A percentile compares a stretch with the other conserved stretches of the same genome.
Conservation (phyloP, 208 protist species). For the Zelonia costaricensis region DNA sequence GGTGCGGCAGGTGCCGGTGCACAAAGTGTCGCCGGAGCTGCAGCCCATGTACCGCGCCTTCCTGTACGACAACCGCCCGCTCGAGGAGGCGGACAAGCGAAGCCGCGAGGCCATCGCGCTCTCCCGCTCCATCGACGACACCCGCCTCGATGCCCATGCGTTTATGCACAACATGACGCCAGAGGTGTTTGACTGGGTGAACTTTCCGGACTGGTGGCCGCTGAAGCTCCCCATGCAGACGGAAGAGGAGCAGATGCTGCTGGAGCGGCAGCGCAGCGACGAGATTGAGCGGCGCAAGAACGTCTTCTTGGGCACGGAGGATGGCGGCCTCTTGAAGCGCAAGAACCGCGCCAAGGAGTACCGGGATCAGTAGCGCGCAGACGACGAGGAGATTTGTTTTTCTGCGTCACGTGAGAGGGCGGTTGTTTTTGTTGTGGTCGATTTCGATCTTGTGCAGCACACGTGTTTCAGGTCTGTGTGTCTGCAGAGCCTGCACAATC, state of each 20-base stretch:
- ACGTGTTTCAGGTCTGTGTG: too few relatives aligned
- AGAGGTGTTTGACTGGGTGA: slow-evolving; percentile 87
- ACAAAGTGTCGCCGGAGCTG: slow-evolving; percentile 82
- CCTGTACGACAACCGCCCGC: slow-evolving; percentile 77
- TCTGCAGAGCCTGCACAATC: too few relatives aligned
- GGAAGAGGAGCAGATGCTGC: slow-evolving; percentile 75
- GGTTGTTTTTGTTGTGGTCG: too few relatives aligned
- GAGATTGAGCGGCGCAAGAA: slow-evolving; percentile 73
- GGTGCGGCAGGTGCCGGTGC: slow-evolving; percentile 73
- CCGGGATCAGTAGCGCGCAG: slow-evolving; percentile 56
- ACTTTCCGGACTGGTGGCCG: slow-evolving; percentile 91
- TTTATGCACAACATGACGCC: slow-evolving; percentile 86
- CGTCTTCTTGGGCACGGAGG: slow-evolving; percentile 73
- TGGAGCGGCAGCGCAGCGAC: slow-evolving; percentile 76
- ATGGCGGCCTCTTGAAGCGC: slow-evolving; percentile 73
- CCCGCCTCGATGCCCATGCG: slow-evolving; percentile 69
- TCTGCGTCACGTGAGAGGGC: too few relatives aligned
- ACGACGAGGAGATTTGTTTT: too few relatives aligned
- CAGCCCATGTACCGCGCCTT: slow-evolving; percentile 86
- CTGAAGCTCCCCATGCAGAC: slow-evolving; percentile 77
- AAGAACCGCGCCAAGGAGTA: slow-evolving; percentile 69
- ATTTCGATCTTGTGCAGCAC: too few relatives aligned
- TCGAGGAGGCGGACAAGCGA: slow-evolving; percentile 65
- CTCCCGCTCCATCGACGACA: slow-evolving; percentile 47
- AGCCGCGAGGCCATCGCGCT: slow-evolving; percentile 55